These are phyloP conservation scores for Podosphaera xanthii DNA, from an alignment of 2,329 filamentous ascomycete genomes.

Conservation along the genomic window DNA sequence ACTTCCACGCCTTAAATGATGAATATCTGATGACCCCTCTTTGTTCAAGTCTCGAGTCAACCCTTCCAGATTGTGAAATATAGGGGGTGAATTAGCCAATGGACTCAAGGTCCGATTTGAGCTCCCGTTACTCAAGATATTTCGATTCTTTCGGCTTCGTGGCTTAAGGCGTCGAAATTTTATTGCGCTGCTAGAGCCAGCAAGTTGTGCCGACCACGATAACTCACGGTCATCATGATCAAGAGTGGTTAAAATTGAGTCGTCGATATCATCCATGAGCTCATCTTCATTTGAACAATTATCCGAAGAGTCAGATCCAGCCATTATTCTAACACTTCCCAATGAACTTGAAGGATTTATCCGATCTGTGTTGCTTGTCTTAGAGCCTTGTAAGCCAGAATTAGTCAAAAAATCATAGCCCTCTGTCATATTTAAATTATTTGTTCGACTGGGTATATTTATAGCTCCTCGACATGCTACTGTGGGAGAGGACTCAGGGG, in stretches of 20 bases:
- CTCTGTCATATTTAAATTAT: slow-evolving; percentile 23
- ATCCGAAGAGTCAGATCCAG: slow-evolving; percentile 59
- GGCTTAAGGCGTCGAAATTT: slow-evolving; percentile 48
- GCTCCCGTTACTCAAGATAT: slow-evolving; percentile 47
- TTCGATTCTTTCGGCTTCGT: slow-evolving; percentile 35
- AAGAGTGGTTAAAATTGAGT: slow-evolving; percentile 52
- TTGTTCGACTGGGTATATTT: slow-evolving; percentile 33
- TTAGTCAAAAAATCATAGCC: slow-evolving; percentile 40
- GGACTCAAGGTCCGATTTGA: slow-evolving; percentile 44
- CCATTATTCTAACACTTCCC: slow-evolving; percentile 31
- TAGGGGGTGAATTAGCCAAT: slow-evolving; percentile 58
- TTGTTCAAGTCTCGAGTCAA: slow-evolving; percentile 28
- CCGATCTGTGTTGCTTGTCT: slow-evolving; percentile 45
- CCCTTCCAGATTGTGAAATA: slow-evolving; percentile 20
- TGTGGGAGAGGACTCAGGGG: slow-evolving; percentile 75
- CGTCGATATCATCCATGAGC: slow-evolving; percentile 46
- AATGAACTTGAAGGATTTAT: slow-evolving; percentile 52
- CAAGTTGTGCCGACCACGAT: slow-evolving; percentile 45
- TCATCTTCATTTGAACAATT: slow-evolving; percentile 40
- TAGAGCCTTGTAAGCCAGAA: slow-evolving; percentile 41
- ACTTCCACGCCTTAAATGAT: slow-evolving; percentile 53
- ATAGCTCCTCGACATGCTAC: slow-evolving; percentile 43
- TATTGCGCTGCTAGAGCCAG: slow-evolving; percentile 52
- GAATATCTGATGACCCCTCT: slow-evolving; percentile 22
- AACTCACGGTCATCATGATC: slow-evolving; percentile 27